Base-by-base conservation (phyloP, 176 grass and related monocot genomes). In the Luzula sylvatica region DNA sequence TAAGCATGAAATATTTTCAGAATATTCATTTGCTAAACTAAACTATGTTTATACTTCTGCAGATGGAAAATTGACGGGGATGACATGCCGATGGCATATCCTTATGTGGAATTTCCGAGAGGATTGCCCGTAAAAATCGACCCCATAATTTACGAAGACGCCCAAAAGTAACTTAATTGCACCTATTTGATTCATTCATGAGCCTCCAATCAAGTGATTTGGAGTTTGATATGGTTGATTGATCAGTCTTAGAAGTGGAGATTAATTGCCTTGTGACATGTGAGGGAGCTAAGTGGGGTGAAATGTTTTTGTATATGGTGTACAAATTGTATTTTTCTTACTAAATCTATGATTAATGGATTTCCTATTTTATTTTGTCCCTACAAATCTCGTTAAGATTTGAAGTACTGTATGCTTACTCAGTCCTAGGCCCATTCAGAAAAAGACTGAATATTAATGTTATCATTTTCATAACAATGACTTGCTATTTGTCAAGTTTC, bases 51-150 rank as follows among this genome's bases (percentile, higher is more conserved):
- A 16, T 15, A 21, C n/a, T 25, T 20, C 42, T 78, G 68, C 55
- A 92, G 87, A 63, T 92, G 87, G 87, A 77, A 42, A 67, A 70
- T 71, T 8, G 47, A 92, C 40, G 76, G 81, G 38, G 38, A 86
- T 65, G 87, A 92, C 76, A 45, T 72, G 42, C 81, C 87, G 0
- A 78, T 86, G 73, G 87, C 87, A 44, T 86, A 86, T 75, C 86
- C 87, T 1, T 92, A 81, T 41, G 80, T 92, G 19, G 87, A 92
- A 73, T 92, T 92, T 42, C 81, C 53, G 50, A 81, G 76, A 75
- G 76, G 81, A 41, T 52, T 92, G 65, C 81, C 77, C 7, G 66
- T 92, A 54, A 65, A 78, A 80, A 78, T 92, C 27, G 81, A 78
- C 29, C 71, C 75, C 23, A 50, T n/a, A n/a, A n/a, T n/a, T n/a